Base-by-base conservation (phyloP, 176 grass and related monocot species). In the Oryza officinalis region DNA sequence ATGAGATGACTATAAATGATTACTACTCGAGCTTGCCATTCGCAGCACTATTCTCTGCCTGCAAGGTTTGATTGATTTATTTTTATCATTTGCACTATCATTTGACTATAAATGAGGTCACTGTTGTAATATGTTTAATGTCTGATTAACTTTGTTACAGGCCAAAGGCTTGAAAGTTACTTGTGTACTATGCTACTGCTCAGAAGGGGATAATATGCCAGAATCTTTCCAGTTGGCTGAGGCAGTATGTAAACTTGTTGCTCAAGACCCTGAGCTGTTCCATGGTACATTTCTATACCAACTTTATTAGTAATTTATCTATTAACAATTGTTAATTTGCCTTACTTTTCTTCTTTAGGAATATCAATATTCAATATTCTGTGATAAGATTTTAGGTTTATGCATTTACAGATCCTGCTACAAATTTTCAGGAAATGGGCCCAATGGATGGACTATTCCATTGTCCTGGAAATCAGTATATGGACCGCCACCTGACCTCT, bases 401-500 rank as follows among this genome's bases (percentile, higher is more conserved):
- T 52, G 44, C 74, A 10, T 88, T 63, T 66, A 57, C 37, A 2
- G 13, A 32, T 80, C 54, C 20, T 75, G 67, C 27, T 67, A 50
- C 61, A 14, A 65, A 65, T 12, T 77, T 85, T 80, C 91, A 95
- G 96, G 93, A 79, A 86, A 90, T 46, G 87, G 43, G 27, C 44
- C 80, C 70, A 88, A 78, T 82, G 91, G 87, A 71, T 98, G 96
- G 96, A 88, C 32, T 44, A 84, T 95, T 84, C 96, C 96, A 12
- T 78, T 90, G 40, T 95, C 96, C 20, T 98, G 93, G 96, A 91
- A 91, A 95, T 93, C 96, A 85, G 87, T 98, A 64, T 98, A 95
- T 65, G 93, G 96, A 22, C 96, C 96, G 67, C 91, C 93, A 40
- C 96, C 93, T 67, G 96, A 98, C 81, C 74, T 93, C 82, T 91